These are phyloP conservation scores for Linum lewisii DNA, from an alignment of 345 rosid species.

Conservation along the genomic window DNA sequence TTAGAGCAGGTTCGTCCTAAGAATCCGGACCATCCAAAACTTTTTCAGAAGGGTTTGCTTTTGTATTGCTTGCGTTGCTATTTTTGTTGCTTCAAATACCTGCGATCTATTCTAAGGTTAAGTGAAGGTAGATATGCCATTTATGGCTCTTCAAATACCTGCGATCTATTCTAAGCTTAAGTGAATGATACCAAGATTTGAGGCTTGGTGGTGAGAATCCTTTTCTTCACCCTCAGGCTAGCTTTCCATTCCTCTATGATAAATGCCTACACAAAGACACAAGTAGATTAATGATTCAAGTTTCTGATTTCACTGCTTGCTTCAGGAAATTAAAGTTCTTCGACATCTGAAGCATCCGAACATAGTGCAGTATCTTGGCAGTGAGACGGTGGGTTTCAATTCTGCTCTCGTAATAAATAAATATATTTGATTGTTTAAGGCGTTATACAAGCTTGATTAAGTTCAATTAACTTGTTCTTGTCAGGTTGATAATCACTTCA, in stretches of 20 bases:
- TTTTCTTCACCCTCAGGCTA: not conserved
- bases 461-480: slow-evolving; percentile 7
- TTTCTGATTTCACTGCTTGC: slow-evolving; percentile 4
- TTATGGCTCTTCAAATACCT: not conserved
- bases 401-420: not conserved
- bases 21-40: slow-evolving; percentile 6
- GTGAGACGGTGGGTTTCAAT: slow-evolving; percentile 43
- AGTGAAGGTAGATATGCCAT: too few relatives aligned
- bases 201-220: not conserved
- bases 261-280: not conserved
- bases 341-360: slow-evolving; percentile 42
- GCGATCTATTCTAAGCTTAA: too few relatives aligned
- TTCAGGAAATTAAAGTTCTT: slow-evolving; percentile 59
- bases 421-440: slow-evolving; percentile 2
- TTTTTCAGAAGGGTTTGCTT: not conserved
- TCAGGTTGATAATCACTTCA: slow-evolving; percentile 57
- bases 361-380: slow-evolving; percentile 65
- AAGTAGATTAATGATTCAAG: not conserved
- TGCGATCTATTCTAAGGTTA: too few relatives aligned
- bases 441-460: slow-evolving; percentile 10
- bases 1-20: slow-evolving; percentile 47
- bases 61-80: not conserved
- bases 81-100: not conserved
- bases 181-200: not conserved
- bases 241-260: not conserved